phyloP scores from a whole-genome alignment of 352 stramenopile genomes.

The Globisporangium irregulare region DNA sequence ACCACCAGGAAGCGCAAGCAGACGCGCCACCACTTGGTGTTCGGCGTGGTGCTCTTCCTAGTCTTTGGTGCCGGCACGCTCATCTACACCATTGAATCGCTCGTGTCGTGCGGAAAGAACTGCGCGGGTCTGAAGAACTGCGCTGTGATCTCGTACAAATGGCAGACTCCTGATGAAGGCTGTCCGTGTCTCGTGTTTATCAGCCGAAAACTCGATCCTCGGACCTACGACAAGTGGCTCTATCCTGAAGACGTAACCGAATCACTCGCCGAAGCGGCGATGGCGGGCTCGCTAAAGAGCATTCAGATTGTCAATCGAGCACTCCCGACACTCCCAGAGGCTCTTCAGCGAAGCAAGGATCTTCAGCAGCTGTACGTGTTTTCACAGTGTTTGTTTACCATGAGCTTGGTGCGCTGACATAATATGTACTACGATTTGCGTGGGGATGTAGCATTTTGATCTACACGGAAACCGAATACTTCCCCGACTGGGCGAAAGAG shows the following conservation, averaged over 20 bases:
- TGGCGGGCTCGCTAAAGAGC: conserved; percentile 9
- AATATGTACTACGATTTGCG: neutral
- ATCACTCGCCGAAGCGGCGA: conserved; percentile 7
- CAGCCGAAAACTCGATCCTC: conserved; percentile 5
- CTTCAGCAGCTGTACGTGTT: conserved; percentile 21
- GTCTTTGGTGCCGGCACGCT: conserved; percentile 11
- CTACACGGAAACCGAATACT: conserved; percentile 19
- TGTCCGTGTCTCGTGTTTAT: conserved; percentile 22
- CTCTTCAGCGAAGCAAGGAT: conserved; percentile 9
- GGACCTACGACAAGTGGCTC: conserved; percentile 19
- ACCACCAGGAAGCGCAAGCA: conserved; percentile 13
- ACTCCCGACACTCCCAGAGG: conserved; percentile 16
- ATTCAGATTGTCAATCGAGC: conserved; percentile 23
- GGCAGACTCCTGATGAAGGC: conserved; percentile 1
- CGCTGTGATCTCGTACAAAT: conserved; percentile 19
- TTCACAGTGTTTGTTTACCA: neutral
- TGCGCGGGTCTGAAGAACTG: conserved; percentile 13
- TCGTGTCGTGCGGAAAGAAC: conserved; percentile 13
- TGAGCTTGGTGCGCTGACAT: neutral
- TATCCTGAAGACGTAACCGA: conserved; percentile 16
- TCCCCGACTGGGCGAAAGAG: conserved; percentile 18
- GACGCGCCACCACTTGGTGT: conserved; percentile 13
- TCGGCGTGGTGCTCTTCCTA: conserved; percentile 16
- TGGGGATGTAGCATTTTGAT: conserved; percentile 15
- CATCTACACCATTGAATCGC: conserved; percentile 16